Evolutionary conservation across 2,329 filamentous ascomycete genomes (phyloP), one percentile per base, ranked within the genome.

Genomic region (Trichoderma lentiforme): DNA sequence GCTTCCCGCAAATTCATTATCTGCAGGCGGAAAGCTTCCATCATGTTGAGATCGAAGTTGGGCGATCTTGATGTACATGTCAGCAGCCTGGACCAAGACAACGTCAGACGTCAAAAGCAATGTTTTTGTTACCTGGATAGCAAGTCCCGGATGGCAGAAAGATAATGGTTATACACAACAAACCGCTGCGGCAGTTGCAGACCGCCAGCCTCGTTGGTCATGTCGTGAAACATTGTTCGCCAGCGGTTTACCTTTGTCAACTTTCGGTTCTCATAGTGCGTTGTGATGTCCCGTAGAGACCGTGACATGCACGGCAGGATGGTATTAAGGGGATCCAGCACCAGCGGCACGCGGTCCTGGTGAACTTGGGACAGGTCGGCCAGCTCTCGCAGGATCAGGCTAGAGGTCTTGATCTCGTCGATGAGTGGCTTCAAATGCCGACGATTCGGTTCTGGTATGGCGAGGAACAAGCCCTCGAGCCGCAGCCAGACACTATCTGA

Each of bases 151-250:
- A 90, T 78, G 34, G 86, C 79, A 2, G 80, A 78, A 61, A 90
- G 77, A 74, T 87, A 89, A 66, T 86, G 82, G 74, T 89, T 88
- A 76, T 88, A 90, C 69, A 89, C 82, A 32, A 83, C 78, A 73
- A 90, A 90, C 7, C 88, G 82, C 18, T 85, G 84, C 1, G 84
- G 84, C 2, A 91, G 79, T 6, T 82, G 81, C 36, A 88, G 82
- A 0, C 85, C 86, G 3, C 82, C 84, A 4, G 84, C 84, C 76
- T 90, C 86, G 28, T 85, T 82, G 8, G 83, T 84, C 83, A 90
- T 84, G 6, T 81, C 79, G 77, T 89, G 83, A 76, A 86, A 88
- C 87, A 90, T 90, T 74, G 83, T 84, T 56, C 84, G 83, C 89
- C 89, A 91, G 69, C 88, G 84, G 43, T 83, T 80, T 73, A 86